Conservation (phyloP, 331 rosid genomes). For the Stylosanthes scabra region DNA sequence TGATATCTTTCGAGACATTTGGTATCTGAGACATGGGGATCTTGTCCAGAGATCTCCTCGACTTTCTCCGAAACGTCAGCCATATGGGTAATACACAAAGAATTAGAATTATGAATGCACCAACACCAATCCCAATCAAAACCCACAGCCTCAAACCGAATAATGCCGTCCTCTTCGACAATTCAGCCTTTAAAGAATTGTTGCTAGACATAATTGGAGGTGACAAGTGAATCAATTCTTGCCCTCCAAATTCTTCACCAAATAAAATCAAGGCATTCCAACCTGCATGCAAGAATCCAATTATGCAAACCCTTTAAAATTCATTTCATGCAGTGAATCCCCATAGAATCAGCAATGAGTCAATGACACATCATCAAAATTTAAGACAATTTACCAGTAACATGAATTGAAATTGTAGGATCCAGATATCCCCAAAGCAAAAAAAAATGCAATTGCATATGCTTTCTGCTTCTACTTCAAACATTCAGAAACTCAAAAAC, state of each 20-base stretch:
- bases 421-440: slow-evolving; percentile 10
- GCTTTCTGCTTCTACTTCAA: slow-evolving; percentile 20
- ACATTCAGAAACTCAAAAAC: slow-evolving; percentile 38
- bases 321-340: slow-evolving; percentile 39
- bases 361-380: slow-evolving; percentile 30
- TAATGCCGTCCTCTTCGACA: slow-evolving; percentile 75
- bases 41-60: slow-evolving; percentile 70
- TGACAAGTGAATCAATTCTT: slow-evolving; percentile 37
- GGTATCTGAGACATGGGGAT: slow-evolving; percentile 80
- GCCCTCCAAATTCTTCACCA: slow-evolving; percentile 44
- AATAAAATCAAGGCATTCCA: slow-evolving; percentile 53
- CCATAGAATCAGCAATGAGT: slow-evolving; percentile 21
- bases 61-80: slow-evolving; percentile 80
- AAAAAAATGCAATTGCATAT: background rate
- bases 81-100: slow-evolving; percentile 82
- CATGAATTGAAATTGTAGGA: slow-evolving; percentile 21
- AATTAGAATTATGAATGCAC: slow-evolving; percentile 80
- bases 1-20: slow-evolving; percentile 79
- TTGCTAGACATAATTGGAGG: slow-evolving; percentile 56
- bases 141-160: slow-evolving; percentile 89
- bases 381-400: slow-evolving; percentile 33
- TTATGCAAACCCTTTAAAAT: slow-evolving; percentile 36
- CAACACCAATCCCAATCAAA: slow-evolving; percentile 81
- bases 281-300: slow-evolving; percentile 52
- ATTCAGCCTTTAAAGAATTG: slow-evolving; percentile 61